Evolutionary conservation across 2,329 filamentous ascomycete species (phyloP).

Genomic region (Fusarium albidum): DNA sequence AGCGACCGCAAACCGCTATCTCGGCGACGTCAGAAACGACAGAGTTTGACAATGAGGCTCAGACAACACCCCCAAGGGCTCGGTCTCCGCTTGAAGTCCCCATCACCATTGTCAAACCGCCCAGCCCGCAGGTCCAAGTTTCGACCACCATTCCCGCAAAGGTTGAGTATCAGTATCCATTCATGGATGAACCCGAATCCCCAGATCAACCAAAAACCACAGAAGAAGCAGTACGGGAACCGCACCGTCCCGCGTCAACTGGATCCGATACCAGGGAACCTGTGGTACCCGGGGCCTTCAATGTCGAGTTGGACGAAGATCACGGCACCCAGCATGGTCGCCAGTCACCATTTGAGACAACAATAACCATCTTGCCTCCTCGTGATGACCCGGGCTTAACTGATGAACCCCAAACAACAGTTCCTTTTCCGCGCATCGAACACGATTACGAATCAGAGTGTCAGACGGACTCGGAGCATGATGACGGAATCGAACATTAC

Average conservation of each 20-base stretch:
- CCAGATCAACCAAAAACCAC: conserved; percentile 20
- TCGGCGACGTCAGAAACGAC: conserved; percentile 69
- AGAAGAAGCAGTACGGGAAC: conserved; percentile 28
- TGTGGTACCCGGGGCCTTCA: conserved; percentile 43
- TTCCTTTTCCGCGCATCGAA: conserved; percentile 48
- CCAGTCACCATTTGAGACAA: conserved; percentile 49
- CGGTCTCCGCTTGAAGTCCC: conserved; percentile 37
- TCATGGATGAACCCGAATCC: conserved; percentile 53
- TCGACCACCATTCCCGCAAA: conserved; percentile 40
- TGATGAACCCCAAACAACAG: conserved; percentile 27
- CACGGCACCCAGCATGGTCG: conserved; percentile 18
- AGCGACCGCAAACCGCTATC: conserved; percentile 64
- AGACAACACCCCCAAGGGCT: conserved; percentile 61
- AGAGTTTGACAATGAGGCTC: conserved; percentile 77
- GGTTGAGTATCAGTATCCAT: conserved; percentile 59
- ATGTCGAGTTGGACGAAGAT: conserved; percentile 49
- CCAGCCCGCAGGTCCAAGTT: conserved; percentile 39
- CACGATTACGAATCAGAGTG: conserved; percentile 50
- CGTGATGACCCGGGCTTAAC: conserved; percentile 33
- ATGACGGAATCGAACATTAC: conserved; percentile 34
- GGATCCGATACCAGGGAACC: conserved; percentile 15
- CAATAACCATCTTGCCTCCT: conserved; percentile 59
- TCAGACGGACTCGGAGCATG: conserved; percentile 46
- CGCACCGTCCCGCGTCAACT: conserved; percentile 24
- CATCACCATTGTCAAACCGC: conserved; percentile 40